Evolutionary conservation across 1,139 yeast genomes (phyloP).

Genomic region (Hyphopichia buzzinii): DNA sequence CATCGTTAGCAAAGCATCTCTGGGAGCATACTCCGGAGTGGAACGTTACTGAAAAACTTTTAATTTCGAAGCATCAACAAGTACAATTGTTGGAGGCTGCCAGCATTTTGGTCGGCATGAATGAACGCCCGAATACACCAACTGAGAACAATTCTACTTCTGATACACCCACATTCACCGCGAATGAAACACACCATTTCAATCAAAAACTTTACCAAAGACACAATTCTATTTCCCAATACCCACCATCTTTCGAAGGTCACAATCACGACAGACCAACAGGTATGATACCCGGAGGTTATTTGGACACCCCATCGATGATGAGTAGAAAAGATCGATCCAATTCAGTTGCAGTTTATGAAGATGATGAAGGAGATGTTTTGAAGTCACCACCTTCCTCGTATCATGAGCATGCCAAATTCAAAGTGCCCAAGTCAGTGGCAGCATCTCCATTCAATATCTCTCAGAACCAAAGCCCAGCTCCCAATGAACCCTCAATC

Average conservation of each 20-base stretch:
- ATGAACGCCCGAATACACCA: conserved; percentile 43
- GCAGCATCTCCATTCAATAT: conserved; percentile 2
- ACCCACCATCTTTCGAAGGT: conserved; percentile 13
- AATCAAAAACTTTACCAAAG: conserved; percentile 7
- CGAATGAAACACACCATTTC: conserved; percentile 3
- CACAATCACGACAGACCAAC: conserved; percentile 3
- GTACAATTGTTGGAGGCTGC: conserved; percentile 89
- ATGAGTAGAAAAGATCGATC: conserved; percentile 1
- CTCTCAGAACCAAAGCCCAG: conserved; percentile 1
- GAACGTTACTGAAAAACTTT: conserved; percentile 77
- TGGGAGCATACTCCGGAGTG: conserved; percentile 90
- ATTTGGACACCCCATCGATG: conserved; percentile 9
- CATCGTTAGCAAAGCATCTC: conserved; percentile 72
- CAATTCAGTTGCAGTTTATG: conserved; percentile 3
- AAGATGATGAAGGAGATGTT: conserved; percentile 6
- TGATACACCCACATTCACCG: conserved; percentile 9
- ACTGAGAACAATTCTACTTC: conserved; percentile 15
- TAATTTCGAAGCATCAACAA: conserved; percentile 88
- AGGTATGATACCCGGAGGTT: conserved; percentile 11
- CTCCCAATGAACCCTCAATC: background rate
- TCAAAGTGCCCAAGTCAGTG: conserved; percentile 1
- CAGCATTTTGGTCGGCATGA: conserved; percentile 79
- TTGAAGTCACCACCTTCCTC: conserved; percentile 9
- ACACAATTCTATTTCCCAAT: conserved; percentile 17
- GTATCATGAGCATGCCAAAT: conserved; percentile 4